phyloP scores from a whole-genome alignment of 1,284 basidiomycete genomes.

The Leccinum fallax region DNA sequence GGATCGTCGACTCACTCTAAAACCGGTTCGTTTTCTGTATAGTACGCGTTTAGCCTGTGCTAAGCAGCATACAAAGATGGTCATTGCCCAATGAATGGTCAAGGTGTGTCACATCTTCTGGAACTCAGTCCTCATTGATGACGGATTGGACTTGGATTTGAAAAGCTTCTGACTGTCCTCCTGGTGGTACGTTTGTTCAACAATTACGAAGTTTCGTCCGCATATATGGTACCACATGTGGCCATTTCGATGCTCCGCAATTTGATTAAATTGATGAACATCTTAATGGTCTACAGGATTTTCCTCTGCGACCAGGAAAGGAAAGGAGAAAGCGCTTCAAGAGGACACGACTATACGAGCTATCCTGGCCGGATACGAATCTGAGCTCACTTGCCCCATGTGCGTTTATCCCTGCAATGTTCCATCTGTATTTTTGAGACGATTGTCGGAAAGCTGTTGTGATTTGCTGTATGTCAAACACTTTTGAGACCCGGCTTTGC shows the following conservation, averaged over 20 bases:
- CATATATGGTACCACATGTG: background rate
- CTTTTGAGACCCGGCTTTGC: background rate
- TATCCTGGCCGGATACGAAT: constrained; percentile 45
- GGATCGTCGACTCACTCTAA: background rate
- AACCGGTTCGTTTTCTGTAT: constrained; percentile 11
- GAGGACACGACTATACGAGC: constrained; percentile 13
- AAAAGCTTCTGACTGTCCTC: background rate
- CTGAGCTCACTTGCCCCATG: constrained; percentile 60
- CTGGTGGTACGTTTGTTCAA: constrained; percentile 21
- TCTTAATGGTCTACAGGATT: constrained; percentile 1
- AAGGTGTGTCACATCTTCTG: constrained; percentile 9
- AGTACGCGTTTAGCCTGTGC: background rate
- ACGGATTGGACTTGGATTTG: background rate
- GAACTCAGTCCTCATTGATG: background rate
- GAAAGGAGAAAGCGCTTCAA: constrained; percentile 25
- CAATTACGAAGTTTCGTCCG: background rate
- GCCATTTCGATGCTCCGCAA: constrained; percentile 4
- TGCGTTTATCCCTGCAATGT: constrained; percentile 33
- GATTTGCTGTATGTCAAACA: constrained; percentile 50
- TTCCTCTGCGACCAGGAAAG: constrained; percentile 21
- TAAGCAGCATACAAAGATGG: constrained; percentile 16
- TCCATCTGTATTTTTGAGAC: constrained; percentile 3
- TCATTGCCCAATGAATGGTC: background rate
- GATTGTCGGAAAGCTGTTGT: constrained; percentile 45
- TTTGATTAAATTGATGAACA: constrained; percentile 1